Conservation (phyloP, 192 early-diverging fungal species). For the Coemansia sp. region DNA sequence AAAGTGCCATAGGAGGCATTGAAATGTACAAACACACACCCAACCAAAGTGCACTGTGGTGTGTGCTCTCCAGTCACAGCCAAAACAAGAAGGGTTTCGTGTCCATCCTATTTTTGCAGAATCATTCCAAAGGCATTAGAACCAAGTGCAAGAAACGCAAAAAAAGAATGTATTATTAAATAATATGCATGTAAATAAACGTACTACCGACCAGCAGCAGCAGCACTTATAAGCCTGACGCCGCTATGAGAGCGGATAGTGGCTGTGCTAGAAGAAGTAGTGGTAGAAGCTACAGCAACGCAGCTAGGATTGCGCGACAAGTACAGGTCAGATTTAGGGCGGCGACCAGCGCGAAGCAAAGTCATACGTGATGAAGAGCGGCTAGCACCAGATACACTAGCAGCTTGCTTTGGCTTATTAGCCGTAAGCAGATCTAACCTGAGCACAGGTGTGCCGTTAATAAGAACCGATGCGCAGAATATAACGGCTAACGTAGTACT, state of each 20-base stretch:
- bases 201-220: background rate
- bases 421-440: constrained; percentile 28
- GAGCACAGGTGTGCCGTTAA: constrained; percentile 34
- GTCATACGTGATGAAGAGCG: constrained; percentile 13
- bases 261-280: background rate
- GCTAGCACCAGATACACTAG: background rate
- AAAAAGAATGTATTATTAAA: background rate
- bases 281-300: background rate
- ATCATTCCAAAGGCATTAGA: no score
- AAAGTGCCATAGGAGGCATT: background rate
- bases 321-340: constrained; percentile 29
- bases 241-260: background rate
- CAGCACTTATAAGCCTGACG: background rate
- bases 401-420: background rate
- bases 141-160: no score
- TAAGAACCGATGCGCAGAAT: constrained; percentile 42
- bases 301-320: constrained; percentile 15
- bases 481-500: constrained; percentile 57
- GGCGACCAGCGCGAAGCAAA: constrained; percentile 18
- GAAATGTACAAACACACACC: background rate
- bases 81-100: background rate
- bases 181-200: background rate
- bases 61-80: background rate
- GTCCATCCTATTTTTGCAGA: background rate
- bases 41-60: background rate